Evolutionary conservation across 257 asterid genomes (phyloP).

Genomic region (Sherardia arvensis): DNA sequence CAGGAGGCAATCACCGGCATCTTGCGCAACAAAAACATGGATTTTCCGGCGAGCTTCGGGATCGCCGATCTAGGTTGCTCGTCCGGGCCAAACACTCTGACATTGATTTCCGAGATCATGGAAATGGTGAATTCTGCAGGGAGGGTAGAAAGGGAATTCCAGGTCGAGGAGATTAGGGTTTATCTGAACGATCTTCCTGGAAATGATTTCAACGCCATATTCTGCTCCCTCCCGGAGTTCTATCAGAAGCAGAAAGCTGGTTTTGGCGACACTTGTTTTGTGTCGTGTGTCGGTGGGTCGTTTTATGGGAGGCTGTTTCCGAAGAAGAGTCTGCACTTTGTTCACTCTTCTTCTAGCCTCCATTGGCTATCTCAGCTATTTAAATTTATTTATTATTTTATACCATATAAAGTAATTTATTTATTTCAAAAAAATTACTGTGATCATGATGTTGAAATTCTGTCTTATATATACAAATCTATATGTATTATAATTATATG

Average conservation of each 20-base stretch:
- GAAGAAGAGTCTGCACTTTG: slow-evolving; percentile 31
- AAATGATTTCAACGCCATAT: slow-evolving; percentile 53
- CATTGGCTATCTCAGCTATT: slow-evolving; percentile 73
- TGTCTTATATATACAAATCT: too few species aligned
- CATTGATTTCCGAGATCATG: slow-evolving; percentile 26
- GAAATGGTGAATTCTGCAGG: slow-evolving; percentile 11
- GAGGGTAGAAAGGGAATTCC: neutral
- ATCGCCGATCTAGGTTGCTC: slow-evolving; percentile 75
- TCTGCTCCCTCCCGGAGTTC: slow-evolving; percentile 42
- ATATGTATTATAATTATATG: too few species aligned
- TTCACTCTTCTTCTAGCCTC: slow-evolving; percentile 65
- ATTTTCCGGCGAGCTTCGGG: slow-evolving; percentile 33
- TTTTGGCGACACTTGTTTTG: slow-evolving; percentile 24
- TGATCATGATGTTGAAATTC: too few species aligned
- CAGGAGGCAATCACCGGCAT: slow-evolving; percentile 32
- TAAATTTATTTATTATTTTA: neutral
- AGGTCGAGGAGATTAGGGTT: slow-evolving; percentile 45
- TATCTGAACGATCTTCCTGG: slow-evolving; percentile 61
- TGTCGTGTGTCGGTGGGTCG: slow-evolving; percentile 44
- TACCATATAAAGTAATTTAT: too few species aligned
- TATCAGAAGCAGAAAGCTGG: slow-evolving; percentile 16
- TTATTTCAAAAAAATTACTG: too few species aligned
- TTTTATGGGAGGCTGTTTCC: slow-evolving; percentile 65
- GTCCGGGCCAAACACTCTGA: slow-evolving; percentile 51
- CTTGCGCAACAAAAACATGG: slow-evolving; percentile 4